Base-by-base conservation (phyloP, 345 rosid species). In the Anacardium occidentale region DNA sequence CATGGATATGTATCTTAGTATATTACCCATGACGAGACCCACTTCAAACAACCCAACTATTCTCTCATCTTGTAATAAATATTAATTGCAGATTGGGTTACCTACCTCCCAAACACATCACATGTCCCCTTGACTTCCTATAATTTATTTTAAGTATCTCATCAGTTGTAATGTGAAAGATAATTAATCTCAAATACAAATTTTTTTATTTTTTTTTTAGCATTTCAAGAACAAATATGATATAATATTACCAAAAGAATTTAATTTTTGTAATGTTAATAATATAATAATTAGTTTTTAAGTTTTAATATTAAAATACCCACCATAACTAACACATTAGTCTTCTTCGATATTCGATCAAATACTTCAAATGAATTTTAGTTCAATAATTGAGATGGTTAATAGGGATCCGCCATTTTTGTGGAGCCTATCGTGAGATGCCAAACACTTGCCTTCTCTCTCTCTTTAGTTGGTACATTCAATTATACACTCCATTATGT, bases 91-190 rank as follows among this genome's bases (percentile, higher is more conserved):
- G 79, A 80, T 80, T 81, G 62, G 83, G 79, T 71, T 80, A 82
- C 90, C 85, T 64, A 86, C 86, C 84, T 76, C 71, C 80, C 84
- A 78, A 82, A 86, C 87, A 86, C 64, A 47, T 77, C 87, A 83
- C 87, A 80, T 86, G 86, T 34, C 32, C 63, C 42, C 57, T 73
- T 61, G 2, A 13, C n/a, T 17, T 24, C 54, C 47, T 48, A 34
- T 32, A n/a, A 32, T 3, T 61, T 21, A 10, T 51, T 44, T 57
- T 48, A n/a, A n/a, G n/a, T n/a, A n/a, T n/a, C n/a, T n/a, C n/a
- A n/a, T n/a, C n/a, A n/a, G n/a, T n/a, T n/a, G n/a, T n/a, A n/a
- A n/a, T n/a, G n/a, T n/a, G n/a, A n/a, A n/a, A n/a, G n/a, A n/a
- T n/a, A n/a, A n/a, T n/a, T n/a, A n/a, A n/a, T n/a, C n/a, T n/a